These are phyloP conservation scores for Typha latifolia DNA, from an alignment of 176 grass and related monocot species.

Conservation along the genomic window DNA sequence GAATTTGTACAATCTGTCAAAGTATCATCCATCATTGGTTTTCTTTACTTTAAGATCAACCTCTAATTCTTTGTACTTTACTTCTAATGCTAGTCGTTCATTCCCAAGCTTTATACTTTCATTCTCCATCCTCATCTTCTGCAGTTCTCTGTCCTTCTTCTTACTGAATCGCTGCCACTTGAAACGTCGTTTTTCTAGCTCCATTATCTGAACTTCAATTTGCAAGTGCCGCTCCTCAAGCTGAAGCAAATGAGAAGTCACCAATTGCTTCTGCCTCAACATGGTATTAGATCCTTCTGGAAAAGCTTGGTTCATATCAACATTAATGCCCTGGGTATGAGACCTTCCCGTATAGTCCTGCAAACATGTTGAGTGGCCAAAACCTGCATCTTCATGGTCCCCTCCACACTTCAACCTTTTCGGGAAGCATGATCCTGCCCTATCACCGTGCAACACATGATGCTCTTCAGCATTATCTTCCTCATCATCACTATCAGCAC, in stretches of 20 bases:
- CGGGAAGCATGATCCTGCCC: slow-evolving; percentile 13
- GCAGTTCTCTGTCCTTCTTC: slow-evolving; percentile 55
- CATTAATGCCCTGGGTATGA: slow-evolving; percentile 13
- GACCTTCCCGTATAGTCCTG: slow-evolving; percentile 31
- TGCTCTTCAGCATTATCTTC: slow-evolving; percentile 49
- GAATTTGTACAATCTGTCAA: neutral
- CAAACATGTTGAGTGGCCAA: slow-evolving; percentile 27
- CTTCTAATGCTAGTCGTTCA: slow-evolving; percentile 34
- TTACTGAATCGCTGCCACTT: slow-evolving; percentile 50
- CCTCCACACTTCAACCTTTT: slow-evolving; percentile 44
- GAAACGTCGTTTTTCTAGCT: slow-evolving; percentile 37
- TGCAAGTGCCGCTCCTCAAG: slow-evolving; percentile 33
- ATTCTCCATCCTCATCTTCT: slow-evolving; percentile 51
- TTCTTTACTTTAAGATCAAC: slow-evolving; percentile 27
- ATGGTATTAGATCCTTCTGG: slow-evolving; percentile 29
- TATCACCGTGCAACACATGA: slow-evolving; percentile 29
- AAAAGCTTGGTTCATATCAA: slow-evolving; percentile 58
- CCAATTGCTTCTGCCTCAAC: slow-evolving; percentile 24
- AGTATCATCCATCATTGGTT: neutral
- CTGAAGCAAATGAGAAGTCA: slow-evolving; percentile 32
- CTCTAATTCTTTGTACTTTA: slow-evolving; percentile 50
- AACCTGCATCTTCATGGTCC: slow-evolving; percentile 33
- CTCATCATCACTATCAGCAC: slow-evolving; percentile 45
- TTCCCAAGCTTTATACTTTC: slow-evolving; percentile 50
- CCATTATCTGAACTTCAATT: slow-evolving; percentile 43